These are phyloP conservation scores for Alternaria consortialis DNA, from an alignment of 2,329 filamentous ascomycete genomes.

Conservation along the genomic window DNA sequence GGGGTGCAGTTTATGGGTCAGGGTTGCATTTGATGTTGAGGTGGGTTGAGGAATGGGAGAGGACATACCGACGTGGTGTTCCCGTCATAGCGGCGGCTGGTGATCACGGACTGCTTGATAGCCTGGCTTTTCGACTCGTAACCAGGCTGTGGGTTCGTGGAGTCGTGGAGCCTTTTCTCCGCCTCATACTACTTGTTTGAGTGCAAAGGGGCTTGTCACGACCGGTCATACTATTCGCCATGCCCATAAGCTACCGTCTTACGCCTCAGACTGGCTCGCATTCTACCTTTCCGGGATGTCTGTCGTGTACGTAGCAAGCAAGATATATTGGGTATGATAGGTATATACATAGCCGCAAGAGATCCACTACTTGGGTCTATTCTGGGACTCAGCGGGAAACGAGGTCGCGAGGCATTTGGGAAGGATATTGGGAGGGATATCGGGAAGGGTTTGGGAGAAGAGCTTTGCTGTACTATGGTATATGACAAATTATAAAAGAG, in stretches of 20 bases:
- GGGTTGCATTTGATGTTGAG: conserved; percentile 66
- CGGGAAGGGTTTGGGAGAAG: no score
- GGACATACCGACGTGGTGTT: not conserved
- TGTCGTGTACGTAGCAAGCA: not conserved
- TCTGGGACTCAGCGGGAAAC: not conserved
- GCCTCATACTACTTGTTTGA: not conserved
- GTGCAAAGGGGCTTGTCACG: not conserved
- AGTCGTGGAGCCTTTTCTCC: not conserved
- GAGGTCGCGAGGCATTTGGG: not conserved
- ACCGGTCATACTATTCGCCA: no score
- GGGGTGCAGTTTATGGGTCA: conserved; percentile 71
- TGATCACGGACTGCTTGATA: not conserved
- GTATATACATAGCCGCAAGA: not conserved
- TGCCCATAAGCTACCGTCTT: not conserved
- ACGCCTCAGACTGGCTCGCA: not conserved
- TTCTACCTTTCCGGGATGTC: not conserved
- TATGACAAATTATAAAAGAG: no score
- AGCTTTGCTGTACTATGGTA: no score
- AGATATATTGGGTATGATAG: no score
- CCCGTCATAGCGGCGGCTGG: no score
- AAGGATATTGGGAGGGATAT: no score
- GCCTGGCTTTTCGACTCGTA: not conserved
- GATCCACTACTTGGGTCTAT: not conserved
- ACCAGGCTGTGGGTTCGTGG: not conserved
- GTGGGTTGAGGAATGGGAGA: conserved; percentile 35